Percentiles rank a stretch among this genome's conserved stretches.
These are phyloP conservation scores for Xylaria sp. DNA, from an alignment of 2,329 filamentous ascomycete species.

Conservation along the genomic window DNA sequence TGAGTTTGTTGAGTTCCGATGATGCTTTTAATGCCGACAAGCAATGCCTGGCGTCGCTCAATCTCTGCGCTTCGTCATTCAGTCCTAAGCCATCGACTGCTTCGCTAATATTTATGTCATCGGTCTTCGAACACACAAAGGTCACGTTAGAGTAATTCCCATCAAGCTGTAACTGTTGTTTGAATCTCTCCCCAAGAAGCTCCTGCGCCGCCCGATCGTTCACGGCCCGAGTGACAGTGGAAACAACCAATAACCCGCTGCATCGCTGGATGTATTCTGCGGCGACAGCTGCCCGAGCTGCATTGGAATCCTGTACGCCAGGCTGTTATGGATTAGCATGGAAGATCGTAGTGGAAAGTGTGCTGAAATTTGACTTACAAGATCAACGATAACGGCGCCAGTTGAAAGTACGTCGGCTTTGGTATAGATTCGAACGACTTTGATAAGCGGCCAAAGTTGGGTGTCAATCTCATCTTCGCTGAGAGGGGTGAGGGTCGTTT, in stretches of 20 bases:
- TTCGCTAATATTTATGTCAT: slow-evolving; percentile 67
- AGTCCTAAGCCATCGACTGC: slow-evolving; percentile 55
- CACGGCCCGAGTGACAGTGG: slow-evolving; percentile 68
- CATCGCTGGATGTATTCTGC: slow-evolving; percentile 70
- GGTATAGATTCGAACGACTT: slow-evolving; percentile 58
- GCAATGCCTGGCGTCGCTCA: neutral
- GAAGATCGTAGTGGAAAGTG: neutral
- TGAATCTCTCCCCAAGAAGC: slow-evolving; percentile 66
- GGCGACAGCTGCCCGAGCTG: slow-evolving; percentile 67
- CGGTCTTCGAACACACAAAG: slow-evolving; percentile 58
- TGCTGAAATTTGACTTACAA: slow-evolving; percentile 51
- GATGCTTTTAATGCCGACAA: neutral
- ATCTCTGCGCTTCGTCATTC: slow-evolving; percentile 44
- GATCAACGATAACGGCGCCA: slow-evolving; percentile 66
- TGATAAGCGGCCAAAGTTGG: slow-evolving; percentile 56
- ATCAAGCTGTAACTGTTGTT: slow-evolving; percentile 67
- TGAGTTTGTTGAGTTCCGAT: slow-evolving; percentile 56
- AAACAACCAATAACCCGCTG: slow-evolving; percentile 67
- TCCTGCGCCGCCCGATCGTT: slow-evolving; percentile 69
- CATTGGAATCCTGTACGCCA: slow-evolving; percentile 69
- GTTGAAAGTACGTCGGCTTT: slow-evolving; percentile 63
- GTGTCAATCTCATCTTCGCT: slow-evolving; percentile 30
- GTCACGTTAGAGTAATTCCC: slow-evolving; percentile 63
- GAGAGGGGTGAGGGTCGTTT: slow-evolving; percentile 37
- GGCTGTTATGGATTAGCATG: slow-evolving; percentile 51